Conservation (phyloP, 2,329 filamentous ascomycete species). For the Xylariaceae sp. region DNA sequence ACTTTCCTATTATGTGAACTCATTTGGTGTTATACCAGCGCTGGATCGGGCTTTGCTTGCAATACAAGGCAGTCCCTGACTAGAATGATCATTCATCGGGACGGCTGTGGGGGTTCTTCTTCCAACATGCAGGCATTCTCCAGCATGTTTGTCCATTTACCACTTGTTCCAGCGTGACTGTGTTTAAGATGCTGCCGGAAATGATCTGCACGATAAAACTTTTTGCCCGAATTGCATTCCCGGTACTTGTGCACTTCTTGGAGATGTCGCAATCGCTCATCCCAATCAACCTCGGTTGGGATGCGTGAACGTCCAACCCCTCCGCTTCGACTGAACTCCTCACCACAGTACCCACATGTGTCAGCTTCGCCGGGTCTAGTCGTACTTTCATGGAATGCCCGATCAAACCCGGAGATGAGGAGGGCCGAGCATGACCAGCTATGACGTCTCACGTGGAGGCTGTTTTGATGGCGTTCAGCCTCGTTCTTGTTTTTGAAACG, state of each 20-base stretch:
- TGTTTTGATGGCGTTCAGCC: constrained; percentile 93
- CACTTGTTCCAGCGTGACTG: constrained; percentile 90
- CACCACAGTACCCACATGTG: constrained; percentile 90
- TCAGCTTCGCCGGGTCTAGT: constrained; percentile 65
- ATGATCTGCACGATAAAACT: constrained; percentile 95
- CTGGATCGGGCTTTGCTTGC: no score
- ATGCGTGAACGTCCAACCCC: constrained; percentile 38
- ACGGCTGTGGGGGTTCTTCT: constrained; percentile 61
- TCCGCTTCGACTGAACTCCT: constrained; percentile 68
- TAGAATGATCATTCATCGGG: constrained; percentile 33
- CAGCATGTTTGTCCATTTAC: constrained; percentile 98
- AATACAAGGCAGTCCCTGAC: no score
- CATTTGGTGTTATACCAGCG: no score
- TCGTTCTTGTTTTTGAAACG: constrained; percentile 99
- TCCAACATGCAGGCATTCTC: constrained; percentile 96
- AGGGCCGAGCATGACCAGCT: constrained; percentile 97
- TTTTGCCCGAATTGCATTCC: constrained; percentile 97
- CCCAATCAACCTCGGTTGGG: constrained; percentile 81
- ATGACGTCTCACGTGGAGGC: constrained; percentile 83
- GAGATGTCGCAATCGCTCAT: constrained; percentile 78
- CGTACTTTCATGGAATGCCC: constrained; percentile 82
- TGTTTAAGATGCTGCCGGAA: constrained; percentile 98
- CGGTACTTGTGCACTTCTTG: constrained; percentile 93
- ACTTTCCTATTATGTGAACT: no score
- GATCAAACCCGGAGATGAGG: constrained; percentile 58